A percentile compares a stretch with the other conserved stretches of the same genome.
Conservation (phyloP, 805 yeast species). For the Torulaspora gathmanii region DNA sequence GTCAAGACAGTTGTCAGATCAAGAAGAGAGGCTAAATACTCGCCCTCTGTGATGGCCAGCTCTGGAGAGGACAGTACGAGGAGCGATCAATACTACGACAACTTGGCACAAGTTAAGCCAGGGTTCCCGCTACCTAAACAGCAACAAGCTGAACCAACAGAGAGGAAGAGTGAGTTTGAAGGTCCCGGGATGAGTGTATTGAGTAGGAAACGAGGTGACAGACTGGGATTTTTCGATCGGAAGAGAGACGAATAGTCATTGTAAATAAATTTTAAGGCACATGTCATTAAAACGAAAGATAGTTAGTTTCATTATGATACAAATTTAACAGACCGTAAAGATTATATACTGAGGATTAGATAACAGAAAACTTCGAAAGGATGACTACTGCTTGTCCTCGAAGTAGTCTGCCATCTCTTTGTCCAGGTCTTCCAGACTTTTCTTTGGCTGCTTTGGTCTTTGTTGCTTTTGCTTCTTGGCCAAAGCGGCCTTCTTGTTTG, state of each 20-base stretch:
- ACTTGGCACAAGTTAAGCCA: slow-evolving; percentile 44
- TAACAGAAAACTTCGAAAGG: neutral
- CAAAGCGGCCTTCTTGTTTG: slow-evolving; percentile 36
- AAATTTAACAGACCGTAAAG: slow-evolving; percentile 1
- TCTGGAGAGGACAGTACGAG: slow-evolving; percentile 9
- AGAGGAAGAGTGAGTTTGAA: slow-evolving; percentile 59
- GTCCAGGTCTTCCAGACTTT: slow-evolving; percentile 89
- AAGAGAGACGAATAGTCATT: slow-evolving; percentile 4
- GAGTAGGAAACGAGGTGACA: slow-evolving; percentile 56
- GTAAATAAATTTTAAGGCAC: neutral
- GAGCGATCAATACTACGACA: slow-evolving; percentile 29
- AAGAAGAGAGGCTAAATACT: slow-evolving; percentile 37
- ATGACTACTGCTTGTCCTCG: slow-evolving; percentile 37
- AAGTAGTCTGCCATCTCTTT: slow-evolving; percentile 98
- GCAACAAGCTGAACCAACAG: slow-evolving; percentile 27
- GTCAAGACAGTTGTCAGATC: slow-evolving; percentile 33
- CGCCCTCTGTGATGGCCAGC: slow-evolving; percentile 30
- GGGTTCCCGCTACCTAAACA: slow-evolving; percentile 46
- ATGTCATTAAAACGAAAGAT: neutral
- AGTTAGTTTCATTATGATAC: neutral
- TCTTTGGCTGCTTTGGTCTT: slow-evolving; percentile 46
- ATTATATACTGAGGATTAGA: slow-evolving; percentile 1
- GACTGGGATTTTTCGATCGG: slow-evolving; percentile 32
- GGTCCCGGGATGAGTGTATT: slow-evolving; percentile 61
- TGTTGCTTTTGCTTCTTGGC: slow-evolving; percentile 36